phyloP scores from a whole-genome alignment of 2,329 filamentous ascomycete genomes.

The Hortaea werneckii region DNA sequence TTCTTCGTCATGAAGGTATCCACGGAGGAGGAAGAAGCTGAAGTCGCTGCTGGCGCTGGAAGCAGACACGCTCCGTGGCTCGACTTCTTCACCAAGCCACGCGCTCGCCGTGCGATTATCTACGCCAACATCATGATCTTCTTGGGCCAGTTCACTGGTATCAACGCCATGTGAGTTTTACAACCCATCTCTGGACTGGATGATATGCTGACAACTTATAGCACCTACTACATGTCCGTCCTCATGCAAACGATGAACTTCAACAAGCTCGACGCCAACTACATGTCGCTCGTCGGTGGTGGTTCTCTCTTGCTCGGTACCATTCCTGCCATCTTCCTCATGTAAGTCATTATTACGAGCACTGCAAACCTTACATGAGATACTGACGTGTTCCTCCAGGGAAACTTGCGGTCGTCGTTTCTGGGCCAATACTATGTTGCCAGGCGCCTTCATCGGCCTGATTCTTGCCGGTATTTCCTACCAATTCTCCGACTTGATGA shows the following conservation, averaged over 20 bases:
- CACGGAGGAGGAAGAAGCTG: constrained; percentile 45
- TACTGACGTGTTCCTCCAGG: constrained; percentile 41
- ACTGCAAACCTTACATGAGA: constrained; percentile 26
- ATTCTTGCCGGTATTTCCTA: constrained; percentile 57
- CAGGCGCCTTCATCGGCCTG: constrained; percentile 60
- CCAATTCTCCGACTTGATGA: constrained; percentile 36
- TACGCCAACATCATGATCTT: constrained; percentile 63
- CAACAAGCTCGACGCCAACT: constrained; percentile 50
- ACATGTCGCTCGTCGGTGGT: constrained; percentile 66
- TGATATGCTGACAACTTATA: constrained; percentile 15
- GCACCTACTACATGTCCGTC: constrained; percentile 59
- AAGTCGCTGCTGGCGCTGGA: constrained; percentile 39
- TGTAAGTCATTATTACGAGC: background rate
- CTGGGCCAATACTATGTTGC: constrained; percentile 64
- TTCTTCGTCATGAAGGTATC: constrained; percentile 63
- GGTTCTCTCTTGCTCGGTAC: constrained; percentile 52
- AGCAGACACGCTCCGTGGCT: constrained; percentile 57
- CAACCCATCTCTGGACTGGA: background rate
- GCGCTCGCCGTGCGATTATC: constrained; percentile 54
- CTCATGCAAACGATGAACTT: constrained; percentile 62
- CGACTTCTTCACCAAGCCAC: constrained; percentile 62
- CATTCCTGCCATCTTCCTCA: constrained; percentile 16
- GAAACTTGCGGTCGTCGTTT: constrained; percentile 62
- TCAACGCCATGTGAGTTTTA: constrained; percentile 47
- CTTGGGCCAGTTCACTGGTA: constrained; percentile 60